A percentile compares a stretch with the other conserved stretches of the same genome.
Evolutionary conservation across 1,284 basidiomycete species (phyloP).

Genomic region (Ganoderma boninense): DNA sequence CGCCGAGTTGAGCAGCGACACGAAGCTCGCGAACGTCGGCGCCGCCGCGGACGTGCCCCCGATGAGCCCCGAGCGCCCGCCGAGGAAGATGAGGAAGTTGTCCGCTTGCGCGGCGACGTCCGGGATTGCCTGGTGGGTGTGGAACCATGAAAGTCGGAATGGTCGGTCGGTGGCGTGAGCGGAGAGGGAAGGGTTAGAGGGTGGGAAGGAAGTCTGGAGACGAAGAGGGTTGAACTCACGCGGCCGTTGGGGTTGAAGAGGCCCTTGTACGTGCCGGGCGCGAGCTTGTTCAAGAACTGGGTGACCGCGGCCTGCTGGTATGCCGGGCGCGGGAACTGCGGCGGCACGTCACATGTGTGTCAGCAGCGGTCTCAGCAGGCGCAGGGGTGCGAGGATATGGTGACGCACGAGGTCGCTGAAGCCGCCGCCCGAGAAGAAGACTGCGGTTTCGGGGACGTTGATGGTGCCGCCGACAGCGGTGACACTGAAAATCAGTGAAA

Average conservation of each 20-base stretch:
- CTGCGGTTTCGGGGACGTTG: slow-evolving; percentile 64
- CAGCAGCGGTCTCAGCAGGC: background rate
- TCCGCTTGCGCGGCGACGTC: slow-evolving; percentile 53
- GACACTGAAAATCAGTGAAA: slow-evolving; percentile 43
- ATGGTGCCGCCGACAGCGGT: slow-evolving; percentile 70
- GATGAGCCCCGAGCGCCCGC: slow-evolving; percentile 40
- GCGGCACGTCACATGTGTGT: slow-evolving; percentile 3
- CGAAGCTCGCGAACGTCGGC: slow-evolving; percentile 58
- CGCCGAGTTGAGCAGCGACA: slow-evolving; percentile 65
- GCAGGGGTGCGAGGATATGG: background rate
- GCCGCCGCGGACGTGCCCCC: slow-evolving; percentile 63
- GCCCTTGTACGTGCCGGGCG: slow-evolving; percentile 58
- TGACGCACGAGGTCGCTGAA: slow-evolving; percentile 64
- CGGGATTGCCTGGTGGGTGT: slow-evolving; percentile 40
- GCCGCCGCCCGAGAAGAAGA: slow-evolving; percentile 71
- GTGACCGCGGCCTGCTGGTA: slow-evolving; percentile 60
- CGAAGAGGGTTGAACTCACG: slow-evolving; percentile 1
- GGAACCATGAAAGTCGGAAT: background rate
- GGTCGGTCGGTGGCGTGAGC: background rate
- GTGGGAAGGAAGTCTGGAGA: background rate
- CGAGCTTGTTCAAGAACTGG: slow-evolving; percentile 53
- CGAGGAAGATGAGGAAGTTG: slow-evolving; percentile 41
- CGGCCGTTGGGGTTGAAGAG: slow-evolving; percentile 62
- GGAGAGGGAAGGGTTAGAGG: background rate
- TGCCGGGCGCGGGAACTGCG: slow-evolving; percentile 59